Base-by-base conservation (phyloP, 2,329 filamentous ascomycete species). In the Claviceps quebecensis region DNA sequence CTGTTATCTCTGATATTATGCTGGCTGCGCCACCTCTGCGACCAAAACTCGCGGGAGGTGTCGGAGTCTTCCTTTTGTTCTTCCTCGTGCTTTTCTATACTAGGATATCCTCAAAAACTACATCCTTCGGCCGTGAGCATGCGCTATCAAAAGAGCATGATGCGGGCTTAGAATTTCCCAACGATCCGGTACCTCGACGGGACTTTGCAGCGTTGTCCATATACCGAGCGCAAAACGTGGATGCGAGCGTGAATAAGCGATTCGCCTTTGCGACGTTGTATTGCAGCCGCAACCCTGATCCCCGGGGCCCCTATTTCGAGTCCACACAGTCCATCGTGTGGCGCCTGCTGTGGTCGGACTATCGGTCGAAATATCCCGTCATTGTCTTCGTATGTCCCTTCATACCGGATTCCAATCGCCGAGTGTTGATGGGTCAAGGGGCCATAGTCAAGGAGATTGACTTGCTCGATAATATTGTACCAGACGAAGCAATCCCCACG, bases 321-420 rank as follows among this genome's bases (percentile, higher is more conserved):
- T 23, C 41, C n/a, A 50, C 48, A 11, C 48, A 50, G 16, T 50
- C 48, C 29, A 50, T 50, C 19, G 23, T 50, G 13, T 50, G 48
- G 48, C 23, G 48, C 5, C 40, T 50, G 13, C 41, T 50, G 29
- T 50, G 48, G 48, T 50, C 48, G 5, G 48, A 50, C 2, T 50
- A 50, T 4, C 40, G 48, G 2, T 50, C 48, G 14, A 50, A 29
- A 13, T 50, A 45, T 26, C 48, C 48, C 17, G 41, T 50, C 29
- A 29, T 50, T 13, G 34, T 50, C 40, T 50, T 50, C 29, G 48
- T 50, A 5, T 50, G 48, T 14, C 48, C 48, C n/a, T 50, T 50
- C 19, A 50, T 50, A 17, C 48, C 48, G 9, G 19, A 45, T 6
- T 9, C 3, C 26, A 23, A 45, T 23, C 48, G 48, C n/a, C 48